phyloP scores from a whole-genome alignment of 306 rosid species.

The Cicer arietinum region DNA sequence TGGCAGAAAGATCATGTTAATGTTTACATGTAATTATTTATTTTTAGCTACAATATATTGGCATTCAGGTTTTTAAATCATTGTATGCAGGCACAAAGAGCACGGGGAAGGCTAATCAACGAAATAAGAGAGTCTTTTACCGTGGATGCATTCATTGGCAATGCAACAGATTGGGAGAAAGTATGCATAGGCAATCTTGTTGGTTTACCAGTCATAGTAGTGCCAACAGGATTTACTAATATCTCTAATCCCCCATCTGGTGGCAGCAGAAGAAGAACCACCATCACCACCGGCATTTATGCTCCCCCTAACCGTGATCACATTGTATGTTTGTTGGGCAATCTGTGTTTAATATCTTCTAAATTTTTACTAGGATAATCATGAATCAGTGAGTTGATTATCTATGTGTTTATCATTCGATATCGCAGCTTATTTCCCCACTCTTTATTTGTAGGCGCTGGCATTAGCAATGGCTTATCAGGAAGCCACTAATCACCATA shows the following conservation, averaged over 20 bases:
- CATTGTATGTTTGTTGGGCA: conserved; percentile 45
- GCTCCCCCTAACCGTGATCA: conserved; percentile 67
- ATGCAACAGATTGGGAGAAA: conserved; percentile 84
- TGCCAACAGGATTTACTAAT: conserved; percentile 64
- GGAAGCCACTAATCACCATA: conserved; percentile 69
- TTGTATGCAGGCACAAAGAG: conserved; percentile 71
- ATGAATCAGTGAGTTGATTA: background rate
- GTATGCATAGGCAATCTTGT: conserved; percentile 82
- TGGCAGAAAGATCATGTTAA: conserved; percentile 24
- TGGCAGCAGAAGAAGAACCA: conserved; percentile 52
- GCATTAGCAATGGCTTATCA: conserved; percentile 85
- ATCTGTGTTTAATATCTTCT: conserved; percentile 18
- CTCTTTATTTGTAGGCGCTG: conserved; percentile 49
- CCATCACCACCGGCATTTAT: conserved; percentile 65
- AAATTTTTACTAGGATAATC: background rate
- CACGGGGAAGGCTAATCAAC: conserved; percentile 61
- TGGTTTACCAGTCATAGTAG: conserved; percentile 69
- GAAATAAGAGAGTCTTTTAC: conserved; percentile 66
- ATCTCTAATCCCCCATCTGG: conserved; percentile 55
- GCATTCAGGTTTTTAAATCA: background rate
- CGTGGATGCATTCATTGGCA: conserved; percentile 73
- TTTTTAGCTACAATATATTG: conserved; percentile 5
- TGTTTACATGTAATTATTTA: background rate
- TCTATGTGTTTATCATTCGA: background rate
- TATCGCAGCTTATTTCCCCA: background rate